Evolutionary conservation across 192 early-diverging fungal species (phyloP).

Genomic region (Podila clonocystis): DNA sequence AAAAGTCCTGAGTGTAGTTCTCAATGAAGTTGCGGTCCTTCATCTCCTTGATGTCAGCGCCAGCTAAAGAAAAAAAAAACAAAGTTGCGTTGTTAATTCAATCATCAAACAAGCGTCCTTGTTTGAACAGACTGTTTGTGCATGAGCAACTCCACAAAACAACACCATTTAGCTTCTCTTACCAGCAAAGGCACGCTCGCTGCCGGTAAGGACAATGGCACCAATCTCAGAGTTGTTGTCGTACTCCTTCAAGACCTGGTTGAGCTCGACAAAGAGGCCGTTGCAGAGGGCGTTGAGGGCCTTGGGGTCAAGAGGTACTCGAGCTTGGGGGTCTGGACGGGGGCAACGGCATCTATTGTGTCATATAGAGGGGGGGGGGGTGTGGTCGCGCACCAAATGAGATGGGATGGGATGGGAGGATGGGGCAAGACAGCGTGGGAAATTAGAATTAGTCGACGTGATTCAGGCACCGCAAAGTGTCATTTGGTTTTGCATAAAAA

Average conservation of each 20-base stretch:
- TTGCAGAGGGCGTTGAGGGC: slow-evolving; percentile 96
- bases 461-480: not conserved
- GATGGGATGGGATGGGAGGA: not conserved
- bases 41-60: slow-evolving; percentile 99
- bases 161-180: slow-evolving; percentile 5
- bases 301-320: slow-evolving; percentile 80
- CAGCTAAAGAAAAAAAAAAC: slow-evolving; percentile 64
- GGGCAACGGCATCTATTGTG: slow-evolving; percentile 40
- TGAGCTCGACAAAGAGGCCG: slow-evolving; percentile 92
- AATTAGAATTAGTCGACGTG: slow-evolving; percentile 12
- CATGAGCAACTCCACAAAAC: not conserved
- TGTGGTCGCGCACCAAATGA: not conserved
- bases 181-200: slow-evolving; percentile 97
- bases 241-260: slow-evolving; percentile 81
- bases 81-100: not conserved
- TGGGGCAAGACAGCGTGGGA: slow-evolving; percentile 22
- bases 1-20: slow-evolving; percentile 92
- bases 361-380: not conserved
- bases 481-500: too few species aligned
- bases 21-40: slow-evolving; percentile 84
- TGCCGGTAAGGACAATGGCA: slow-evolving; percentile 95
- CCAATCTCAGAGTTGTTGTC: slow-evolving; percentile 83
- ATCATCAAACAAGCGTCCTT: not conserved
- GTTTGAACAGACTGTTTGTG: not conserved
- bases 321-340: slow-evolving; percentile 34